Evolutionary conservation across 495 filamentous ascomycete species (phyloP).

Genomic region (Penicillium macrosclerotiorum): DNA sequence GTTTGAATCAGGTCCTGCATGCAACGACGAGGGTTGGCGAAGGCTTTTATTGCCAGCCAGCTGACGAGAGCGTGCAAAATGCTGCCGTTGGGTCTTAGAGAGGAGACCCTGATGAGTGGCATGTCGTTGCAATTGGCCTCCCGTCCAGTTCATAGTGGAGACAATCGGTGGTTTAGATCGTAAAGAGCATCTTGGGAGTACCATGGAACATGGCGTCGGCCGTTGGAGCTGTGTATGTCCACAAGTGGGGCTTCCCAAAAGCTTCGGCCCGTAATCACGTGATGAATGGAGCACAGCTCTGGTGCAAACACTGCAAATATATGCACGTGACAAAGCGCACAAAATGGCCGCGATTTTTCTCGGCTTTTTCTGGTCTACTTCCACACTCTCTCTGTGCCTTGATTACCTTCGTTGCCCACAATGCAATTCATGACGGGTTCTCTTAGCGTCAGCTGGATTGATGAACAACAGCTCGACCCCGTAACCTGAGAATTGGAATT

Average conservation of each 20-base stretch:
- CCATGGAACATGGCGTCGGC: not conserved
- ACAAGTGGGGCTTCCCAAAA: not conserved
- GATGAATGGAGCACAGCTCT: not conserved
- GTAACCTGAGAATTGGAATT: no score
- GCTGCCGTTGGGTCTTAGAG: constrained; percentile 27
- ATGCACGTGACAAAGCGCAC: constrained; percentile 18
- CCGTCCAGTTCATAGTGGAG: constrained; percentile 44
- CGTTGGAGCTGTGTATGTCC: not conserved
- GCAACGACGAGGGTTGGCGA: constrained; percentile 11
- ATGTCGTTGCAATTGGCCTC: constrained; percentile 42
- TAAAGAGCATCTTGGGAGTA: not conserved
- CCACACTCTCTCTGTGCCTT: no score
- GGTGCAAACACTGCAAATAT: constrained; percentile 20
- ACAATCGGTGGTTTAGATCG: not conserved
- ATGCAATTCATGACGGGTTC: no score
- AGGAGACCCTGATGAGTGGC: constrained; percentile 25
- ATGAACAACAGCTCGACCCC: no score
- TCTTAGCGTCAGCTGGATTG: no score
- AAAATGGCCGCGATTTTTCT: constrained; percentile 8
- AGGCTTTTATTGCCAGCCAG: constrained; percentile 11
- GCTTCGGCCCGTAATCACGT: not conserved
- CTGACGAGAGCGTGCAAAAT: constrained; percentile 25
- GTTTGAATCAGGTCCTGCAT: constrained; percentile 9
- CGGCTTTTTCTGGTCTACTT: constrained; percentile 2
- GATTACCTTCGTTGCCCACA: no score